phyloP scores from a whole-genome alignment of 139 green algal species.

The Helicosporidium sp. region DNA sequence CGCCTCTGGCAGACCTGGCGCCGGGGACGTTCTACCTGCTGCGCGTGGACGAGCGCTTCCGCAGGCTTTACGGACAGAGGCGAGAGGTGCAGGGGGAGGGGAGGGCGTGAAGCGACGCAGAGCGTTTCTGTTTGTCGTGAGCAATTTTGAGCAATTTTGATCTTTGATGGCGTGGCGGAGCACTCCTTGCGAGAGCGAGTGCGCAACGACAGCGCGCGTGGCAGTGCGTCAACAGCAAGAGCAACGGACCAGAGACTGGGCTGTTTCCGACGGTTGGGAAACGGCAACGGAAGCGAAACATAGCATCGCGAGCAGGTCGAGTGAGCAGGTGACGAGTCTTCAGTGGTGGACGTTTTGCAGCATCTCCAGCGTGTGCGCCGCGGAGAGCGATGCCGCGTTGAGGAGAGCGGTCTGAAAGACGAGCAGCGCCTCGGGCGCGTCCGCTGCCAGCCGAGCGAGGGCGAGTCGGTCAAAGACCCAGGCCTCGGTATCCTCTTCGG shows the following conservation, averaged over 20 bases:
- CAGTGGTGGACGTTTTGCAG: slow-evolving; percentile 7
- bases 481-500: not conserved
- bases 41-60: slow-evolving; percentile 34
- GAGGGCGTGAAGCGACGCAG: no score
- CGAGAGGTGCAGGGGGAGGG: not conserved
- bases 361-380: slow-evolving; percentile 11
- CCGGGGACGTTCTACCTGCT: slow-evolving; percentile 37
- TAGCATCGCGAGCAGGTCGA: not conserved
- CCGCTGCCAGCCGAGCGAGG: slow-evolving; percentile 1
- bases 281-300: no score
- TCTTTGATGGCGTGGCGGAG: no score
- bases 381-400: slow-evolving; percentile 10
- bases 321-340: not conserved
- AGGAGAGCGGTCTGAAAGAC: slow-evolving; percentile 20
- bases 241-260: not conserved
- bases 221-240: not conserved
- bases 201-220: not conserved
- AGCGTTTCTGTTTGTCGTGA: not conserved
- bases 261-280: not conserved
- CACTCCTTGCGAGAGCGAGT: no score
- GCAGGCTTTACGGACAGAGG: slow-evolving; percentile 26
- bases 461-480: slow-evolving; percentile 5
- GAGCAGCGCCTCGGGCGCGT: slow-evolving; percentile 4
- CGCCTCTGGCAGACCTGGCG: slow-evolving; percentile 17
- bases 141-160: no score